phyloP scores from a whole-genome alignment of 305 asterid genomes.

The Fraxinus paxiana region DNA sequence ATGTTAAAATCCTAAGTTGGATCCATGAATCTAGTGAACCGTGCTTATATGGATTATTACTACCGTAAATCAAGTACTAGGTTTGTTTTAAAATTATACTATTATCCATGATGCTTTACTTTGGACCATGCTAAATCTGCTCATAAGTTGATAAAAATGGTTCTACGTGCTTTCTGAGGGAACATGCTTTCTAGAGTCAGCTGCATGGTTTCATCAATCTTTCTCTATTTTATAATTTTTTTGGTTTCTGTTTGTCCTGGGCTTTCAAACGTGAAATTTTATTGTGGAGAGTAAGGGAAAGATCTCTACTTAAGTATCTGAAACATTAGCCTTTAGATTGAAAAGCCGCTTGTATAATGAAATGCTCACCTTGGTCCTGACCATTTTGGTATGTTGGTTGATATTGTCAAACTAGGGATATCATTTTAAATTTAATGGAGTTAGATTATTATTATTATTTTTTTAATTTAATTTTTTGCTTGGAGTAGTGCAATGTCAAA shows the following conservation, averaged over 20 bases:
- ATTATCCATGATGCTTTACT: slow-evolving; percentile 8
- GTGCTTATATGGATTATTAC: neutral
- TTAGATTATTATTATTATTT: neutral
- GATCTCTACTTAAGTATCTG: neutral
- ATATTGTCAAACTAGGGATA: neutral
- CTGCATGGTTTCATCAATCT: neutral
- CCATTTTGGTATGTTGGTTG: neutral
- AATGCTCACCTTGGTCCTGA: neutral
- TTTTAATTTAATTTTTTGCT: neutral
- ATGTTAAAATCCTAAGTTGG: neutral
- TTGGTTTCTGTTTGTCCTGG: neutral
- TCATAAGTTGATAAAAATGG: slow-evolving; percentile 5
- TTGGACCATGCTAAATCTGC: slow-evolving; percentile 16
- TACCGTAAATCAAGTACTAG: neutral
- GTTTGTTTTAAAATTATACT: neutral
- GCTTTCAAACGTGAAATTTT: neutral
- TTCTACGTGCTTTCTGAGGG: slow-evolving; percentile 10
- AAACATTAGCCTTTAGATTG: neutral
- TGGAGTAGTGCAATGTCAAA: neutral
- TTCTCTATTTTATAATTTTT: neutral
- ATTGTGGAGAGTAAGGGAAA: neutral
- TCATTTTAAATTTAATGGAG: neutral
- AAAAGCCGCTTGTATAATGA: neutral
- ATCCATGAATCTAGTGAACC: neutral
- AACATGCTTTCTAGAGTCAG: neutral